Evolutionary conservation across 139 green algal genomes (phyloP).

Genomic region (Micractinium conductrix): DNA sequence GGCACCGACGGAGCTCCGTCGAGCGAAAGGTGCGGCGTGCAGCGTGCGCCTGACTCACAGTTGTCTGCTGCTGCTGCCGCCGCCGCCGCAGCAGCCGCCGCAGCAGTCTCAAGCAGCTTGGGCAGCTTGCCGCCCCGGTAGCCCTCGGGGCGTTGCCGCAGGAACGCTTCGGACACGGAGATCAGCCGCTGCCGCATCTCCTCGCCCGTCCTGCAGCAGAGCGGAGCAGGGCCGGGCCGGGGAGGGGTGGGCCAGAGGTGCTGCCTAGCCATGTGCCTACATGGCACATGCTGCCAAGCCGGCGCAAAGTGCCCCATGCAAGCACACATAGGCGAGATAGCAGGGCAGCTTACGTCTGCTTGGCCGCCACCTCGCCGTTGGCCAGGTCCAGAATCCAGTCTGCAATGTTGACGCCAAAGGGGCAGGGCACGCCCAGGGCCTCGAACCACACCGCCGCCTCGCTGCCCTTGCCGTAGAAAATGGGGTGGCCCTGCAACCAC

Average conservation of each 20-base stretch:
- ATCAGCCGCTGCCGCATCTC: constrained; percentile 42
- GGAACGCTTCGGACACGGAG: constrained; percentile 43
- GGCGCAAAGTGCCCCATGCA: no score
- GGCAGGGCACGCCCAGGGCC: constrained; percentile 59
- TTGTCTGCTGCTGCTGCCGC: no score
- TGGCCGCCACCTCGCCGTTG: constrained; percentile 55
- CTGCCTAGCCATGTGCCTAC: not conserved
- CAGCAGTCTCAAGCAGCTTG: no score
- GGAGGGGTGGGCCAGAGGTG: not conserved
- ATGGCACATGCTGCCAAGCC: not conserved
- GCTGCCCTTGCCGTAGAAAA: constrained; percentile 85
- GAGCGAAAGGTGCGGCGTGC: no score
- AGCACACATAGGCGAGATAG: not conserved
- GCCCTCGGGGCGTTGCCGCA: constrained; percentile 37
- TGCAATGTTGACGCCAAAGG: constrained; percentile 83
- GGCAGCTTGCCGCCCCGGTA: constrained; percentile 36
- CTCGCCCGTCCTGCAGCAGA: constrained; percentile 27
- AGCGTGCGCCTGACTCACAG: no score
- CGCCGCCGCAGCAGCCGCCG: no score
- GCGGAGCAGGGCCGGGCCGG: not conserved
- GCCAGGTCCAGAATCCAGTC: constrained; percentile 88
- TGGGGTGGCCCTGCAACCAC: constrained; percentile 58
- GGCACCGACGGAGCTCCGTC: no score
- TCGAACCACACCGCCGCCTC: constrained; percentile 72
- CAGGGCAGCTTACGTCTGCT: constrained; percentile 5